Evolutionary conservation across 2,329 filamentous ascomycete species (phyloP).

Genomic region (Pseudodiploospora longispora): DNA sequence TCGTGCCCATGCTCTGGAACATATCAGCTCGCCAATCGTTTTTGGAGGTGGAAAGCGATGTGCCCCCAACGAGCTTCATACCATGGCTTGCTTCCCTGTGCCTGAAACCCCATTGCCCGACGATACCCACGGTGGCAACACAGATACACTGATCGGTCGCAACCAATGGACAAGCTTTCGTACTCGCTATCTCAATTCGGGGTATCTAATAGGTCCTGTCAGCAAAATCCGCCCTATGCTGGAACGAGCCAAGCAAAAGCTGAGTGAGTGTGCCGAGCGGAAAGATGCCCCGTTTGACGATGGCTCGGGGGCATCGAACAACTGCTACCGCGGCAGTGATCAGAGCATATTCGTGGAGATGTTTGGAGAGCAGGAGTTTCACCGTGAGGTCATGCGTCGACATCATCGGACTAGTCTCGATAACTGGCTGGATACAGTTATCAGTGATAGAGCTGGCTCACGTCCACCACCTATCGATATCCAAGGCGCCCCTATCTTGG

Average conservation of each 20-base stretch:
- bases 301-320: conserved; percentile 6
- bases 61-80: conserved; percentile 15
- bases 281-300: conserved; percentile 10
- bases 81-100: conserved; percentile 18
- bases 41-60: conserved; percentile 21
- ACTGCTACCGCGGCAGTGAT: conserved; percentile 18
- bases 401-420: conserved; percentile 15
- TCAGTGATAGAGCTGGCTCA: conserved; percentile 14
- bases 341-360: conserved; percentile 22
- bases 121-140: conserved; percentile 14
- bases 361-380: conserved; percentile 21
- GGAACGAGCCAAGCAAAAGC: conserved; percentile 14
- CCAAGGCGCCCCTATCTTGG: conserved; percentile 9
- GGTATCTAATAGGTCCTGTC: conserved; percentile 19
- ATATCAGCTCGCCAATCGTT: conserved; percentile 15
- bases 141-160: conserved; percentile 15
- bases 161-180: conserved; percentile 12
- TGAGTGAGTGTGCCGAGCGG: conserved; percentile 13
- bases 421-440: conserved; percentile 13
- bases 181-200: conserved; percentile 18
- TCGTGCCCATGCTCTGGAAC: conserved; percentile 13
- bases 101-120: conserved; percentile 19
- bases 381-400: conserved; percentile 21
- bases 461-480: conserved; percentile 12
- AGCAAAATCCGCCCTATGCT: conserved; percentile 15